Evolutionary conservation across 2,329 filamentous ascomycete species (phyloP).

Genomic region (Fusarium newnesense): DNA sequence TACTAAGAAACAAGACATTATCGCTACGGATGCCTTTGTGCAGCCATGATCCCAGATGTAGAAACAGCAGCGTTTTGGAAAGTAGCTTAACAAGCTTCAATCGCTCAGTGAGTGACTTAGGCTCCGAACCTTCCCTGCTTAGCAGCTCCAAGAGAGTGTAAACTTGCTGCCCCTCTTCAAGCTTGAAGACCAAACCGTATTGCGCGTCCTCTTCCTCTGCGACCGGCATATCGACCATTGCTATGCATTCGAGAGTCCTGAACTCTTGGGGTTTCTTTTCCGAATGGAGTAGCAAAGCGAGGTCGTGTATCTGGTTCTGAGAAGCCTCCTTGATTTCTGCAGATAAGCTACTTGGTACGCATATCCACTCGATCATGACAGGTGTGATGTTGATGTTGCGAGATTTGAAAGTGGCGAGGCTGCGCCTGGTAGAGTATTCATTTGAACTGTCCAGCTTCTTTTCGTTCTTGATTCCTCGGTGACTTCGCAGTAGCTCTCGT

Average conservation of each 20-base stretch:
- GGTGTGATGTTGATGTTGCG: neutral
- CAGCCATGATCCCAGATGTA: neutral
- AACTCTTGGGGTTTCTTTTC: neutral
- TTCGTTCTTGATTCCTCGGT: neutral
- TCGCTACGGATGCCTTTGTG: neutral
- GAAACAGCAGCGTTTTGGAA: neutral
- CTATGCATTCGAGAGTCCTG: neutral
- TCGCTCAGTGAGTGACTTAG: neutral
- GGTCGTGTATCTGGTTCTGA: neutral
- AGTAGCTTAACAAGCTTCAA: neutral
- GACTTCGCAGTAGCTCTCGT: neutral
- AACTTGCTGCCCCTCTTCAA: neutral
- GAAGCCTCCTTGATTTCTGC: neutral
- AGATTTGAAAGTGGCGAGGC: neutral
- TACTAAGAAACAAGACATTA: neutral
- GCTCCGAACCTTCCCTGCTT: neutral
- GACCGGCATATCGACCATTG: neutral
- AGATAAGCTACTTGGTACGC: neutral
- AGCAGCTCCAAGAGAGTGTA: rapidly evolving
- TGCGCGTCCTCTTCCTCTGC: neutral
- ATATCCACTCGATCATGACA: neutral
- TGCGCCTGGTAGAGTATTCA: neutral
- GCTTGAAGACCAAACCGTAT: neutral
- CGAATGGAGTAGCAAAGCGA: neutral
- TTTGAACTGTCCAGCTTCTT: rapidly evolving